Evolutionary conservation across 768 basidiomycete genomes (phyloP), one percentile per base, ranked within the genome.

Genomic region (Mycena latifolia): DNA sequence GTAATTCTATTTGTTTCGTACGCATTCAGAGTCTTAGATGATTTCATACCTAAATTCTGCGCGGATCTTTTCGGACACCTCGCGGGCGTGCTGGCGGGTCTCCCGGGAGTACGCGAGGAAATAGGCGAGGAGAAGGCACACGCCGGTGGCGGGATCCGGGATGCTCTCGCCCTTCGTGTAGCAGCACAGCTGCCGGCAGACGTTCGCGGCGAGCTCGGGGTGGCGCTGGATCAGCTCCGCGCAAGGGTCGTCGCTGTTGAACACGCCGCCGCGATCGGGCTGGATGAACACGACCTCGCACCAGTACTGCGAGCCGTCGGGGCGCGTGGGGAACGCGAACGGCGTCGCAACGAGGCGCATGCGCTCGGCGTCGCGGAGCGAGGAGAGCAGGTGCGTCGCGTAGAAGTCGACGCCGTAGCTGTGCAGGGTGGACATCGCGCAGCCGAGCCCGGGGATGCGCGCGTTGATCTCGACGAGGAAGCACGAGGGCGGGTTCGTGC

Each of bases 381-480:
- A 61, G 3, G 58, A 18, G 37, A 66, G 53, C 3, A 66, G 54
- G 27, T 66, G 59, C n/a, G 59, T 53, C 1, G 58, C 59, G 59
- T 66, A 66, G 29, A 55, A 66, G 59, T 66, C 65, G 54, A 66
- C 65, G 37, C 65, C 59, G 54, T 66, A 66, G 7, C 58, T 17
- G 31, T 66, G 65, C 0, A 60, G 41, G 7, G 65, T 66, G 47
- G 58, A 50, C 58, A 66, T 61, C 0, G 65, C 65, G 20, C 65
- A 66, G 6, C 65, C 65, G 39, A 66, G 65, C 0, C 65, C 65
- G 22, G 65, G 65, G 55, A 56, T 66, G 24, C 65, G 65, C 14
- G 65, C 65, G 47, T 66, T 66, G 20, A 66, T 66, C 28, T 66
- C 65, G 28, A 66, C 65, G 1, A 66, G 65, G 59, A 66, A 66